A percentile compares a stretch with the other conserved stretches of the same genome.
Conservation (phyloP, 192 early-diverging fungal species). For the Phlyctochytrium bullatum region DNA sequence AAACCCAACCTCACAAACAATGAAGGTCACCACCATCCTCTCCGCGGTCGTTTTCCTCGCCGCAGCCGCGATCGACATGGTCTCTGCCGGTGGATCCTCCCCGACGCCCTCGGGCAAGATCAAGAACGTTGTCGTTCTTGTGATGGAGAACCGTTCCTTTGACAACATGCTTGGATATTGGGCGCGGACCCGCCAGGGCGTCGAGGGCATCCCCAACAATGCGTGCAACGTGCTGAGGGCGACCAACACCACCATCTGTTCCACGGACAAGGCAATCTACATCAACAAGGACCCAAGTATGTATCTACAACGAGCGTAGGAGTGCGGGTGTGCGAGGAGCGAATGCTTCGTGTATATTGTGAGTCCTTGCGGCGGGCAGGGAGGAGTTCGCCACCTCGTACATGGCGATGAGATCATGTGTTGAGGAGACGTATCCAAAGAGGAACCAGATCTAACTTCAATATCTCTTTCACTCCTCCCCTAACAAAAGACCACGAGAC, state of each 20-base stretch:
- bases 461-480: neutral
- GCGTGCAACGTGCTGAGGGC: slow-evolving; percentile 7
- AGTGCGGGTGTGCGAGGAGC: no score
- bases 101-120: neutral
- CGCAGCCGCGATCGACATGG: neutral
- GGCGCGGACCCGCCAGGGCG: slow-evolving; percentile 5
- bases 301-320: no score
- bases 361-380: no score
- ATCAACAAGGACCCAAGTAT: neutral
- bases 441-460: neutral
- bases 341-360: no score
- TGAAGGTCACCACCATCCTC: neutral
- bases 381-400: no score
- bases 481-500: neutral
- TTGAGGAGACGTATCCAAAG: no score
- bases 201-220: slow-evolving; percentile 2
- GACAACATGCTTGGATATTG: slow-evolving; percentile 20
- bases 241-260: slow-evolving; percentile 15
- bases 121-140: slow-evolving; percentile 24
- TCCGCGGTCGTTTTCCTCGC: neutral
- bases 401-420: no score
- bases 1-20: no score
- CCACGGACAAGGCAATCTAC: neutral
- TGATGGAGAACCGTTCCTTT: slow-evolving; percentile 37
- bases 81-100: neutral